phyloP scores from a whole-genome alignment of 2,329 filamentous ascomycete species.

The Ilyonectria sp. region DNA sequence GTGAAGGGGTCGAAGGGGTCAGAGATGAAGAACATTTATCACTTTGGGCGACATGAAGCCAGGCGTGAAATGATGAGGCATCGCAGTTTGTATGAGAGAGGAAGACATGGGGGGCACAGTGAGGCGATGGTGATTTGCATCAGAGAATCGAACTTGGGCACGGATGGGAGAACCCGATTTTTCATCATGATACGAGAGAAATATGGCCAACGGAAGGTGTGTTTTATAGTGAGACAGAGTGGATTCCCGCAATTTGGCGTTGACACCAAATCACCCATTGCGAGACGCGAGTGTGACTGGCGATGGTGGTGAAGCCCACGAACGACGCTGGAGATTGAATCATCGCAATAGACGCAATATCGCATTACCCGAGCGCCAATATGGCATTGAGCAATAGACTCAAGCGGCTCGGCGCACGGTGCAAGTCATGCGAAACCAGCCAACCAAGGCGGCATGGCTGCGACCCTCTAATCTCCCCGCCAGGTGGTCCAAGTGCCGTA shows the following conservation, averaged over 20 bases:
- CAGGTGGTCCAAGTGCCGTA: slow-evolving; percentile 11
- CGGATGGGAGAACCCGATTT: not conserved
- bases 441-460: slow-evolving; percentile 16
- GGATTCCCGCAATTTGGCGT: not conserved
- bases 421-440: slow-evolving; percentile 1
- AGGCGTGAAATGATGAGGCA: not conserved
- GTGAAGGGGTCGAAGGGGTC: not conserved
- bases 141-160: not conserved
- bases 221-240: not conserved
- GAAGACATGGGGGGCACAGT: not conserved
- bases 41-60: not conserved
- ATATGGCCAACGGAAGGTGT: not conserved
- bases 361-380: slow-evolving; percentile 14
- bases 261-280: not conserved
- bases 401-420: slow-evolving; percentile 23
- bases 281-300: not conserved
- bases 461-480: slow-evolving; percentile 8
- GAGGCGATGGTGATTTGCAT: not conserved
- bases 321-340: not conserved
- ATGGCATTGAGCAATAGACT: slow-evolving; percentile 3
- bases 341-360: not conserved
- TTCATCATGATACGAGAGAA: not conserved
- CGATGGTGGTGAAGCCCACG: not conserved
- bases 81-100: not conserved
- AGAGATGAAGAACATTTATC: not conserved